These are phyloP conservation scores for Fusarium pseudocircinatum DNA, from an alignment of 2,329 filamentous ascomycete genomes.

Conservation along the genomic window DNA sequence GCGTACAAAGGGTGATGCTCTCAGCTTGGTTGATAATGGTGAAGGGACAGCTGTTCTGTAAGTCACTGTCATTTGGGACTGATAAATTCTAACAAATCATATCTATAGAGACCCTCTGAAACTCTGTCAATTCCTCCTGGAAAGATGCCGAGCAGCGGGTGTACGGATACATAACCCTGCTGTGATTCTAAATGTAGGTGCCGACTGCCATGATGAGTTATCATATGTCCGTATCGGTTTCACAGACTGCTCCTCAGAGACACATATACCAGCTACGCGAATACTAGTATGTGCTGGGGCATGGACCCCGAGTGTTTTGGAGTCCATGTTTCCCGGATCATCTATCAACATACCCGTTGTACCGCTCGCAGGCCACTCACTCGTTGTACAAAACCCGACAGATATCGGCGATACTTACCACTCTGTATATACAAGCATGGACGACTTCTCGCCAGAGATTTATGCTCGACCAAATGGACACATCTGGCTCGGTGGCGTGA, in stretches of 20 bases:
- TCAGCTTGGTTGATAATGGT: constrained; percentile 70
- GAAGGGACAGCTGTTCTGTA: constrained; percentile 72
- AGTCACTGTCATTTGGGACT: constrained; percentile 41
- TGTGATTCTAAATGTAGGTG: constrained; percentile 61
- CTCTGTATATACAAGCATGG: constrained; percentile 73
- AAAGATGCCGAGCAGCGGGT: constrained; percentile 65
- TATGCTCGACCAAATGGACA: constrained; percentile 74
- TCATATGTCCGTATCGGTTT: constrained; percentile 62
- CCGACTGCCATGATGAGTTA: constrained; percentile 61
- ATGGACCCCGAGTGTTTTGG: constrained; percentile 76
- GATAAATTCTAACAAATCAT: neutral
- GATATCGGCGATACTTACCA: constrained; percentile 65
- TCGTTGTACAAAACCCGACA: constrained; percentile 69
- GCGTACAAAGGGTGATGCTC: constrained; percentile 60
- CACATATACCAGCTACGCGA: constrained; percentile 68
- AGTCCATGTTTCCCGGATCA: constrained; percentile 69
- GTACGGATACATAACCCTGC: constrained; percentile 75
- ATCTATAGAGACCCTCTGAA: constrained; percentile 68
- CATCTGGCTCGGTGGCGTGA: constrained; percentile 79
- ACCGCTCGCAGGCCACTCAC: constrained; percentile 75
- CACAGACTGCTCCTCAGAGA: constrained; percentile 54
- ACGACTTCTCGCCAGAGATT: constrained; percentile 74
- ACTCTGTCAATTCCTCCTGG: constrained; percentile 73
- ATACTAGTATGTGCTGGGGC: constrained; percentile 75
- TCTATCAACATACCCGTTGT: constrained; percentile 57